Evolutionary conservation across 1,139 yeast genomes (phyloP), one percentile per base, ranked within the genome.

Genomic region (Nakaseomyces nivariensis): DNA sequence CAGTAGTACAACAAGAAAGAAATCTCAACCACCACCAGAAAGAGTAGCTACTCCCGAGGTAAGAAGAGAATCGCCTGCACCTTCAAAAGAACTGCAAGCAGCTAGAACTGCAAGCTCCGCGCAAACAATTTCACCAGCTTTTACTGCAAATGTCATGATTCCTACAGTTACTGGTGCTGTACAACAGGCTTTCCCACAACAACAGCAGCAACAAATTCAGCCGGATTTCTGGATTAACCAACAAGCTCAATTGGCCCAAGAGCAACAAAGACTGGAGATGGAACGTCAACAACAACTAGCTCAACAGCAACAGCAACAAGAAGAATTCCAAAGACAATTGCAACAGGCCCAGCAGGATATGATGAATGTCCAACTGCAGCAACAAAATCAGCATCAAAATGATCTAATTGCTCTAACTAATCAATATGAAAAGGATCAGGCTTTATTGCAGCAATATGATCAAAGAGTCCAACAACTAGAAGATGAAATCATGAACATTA

Each of bases 381-480:
- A 79, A 49, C 94, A 85, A 56, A 82, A 85, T 8, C 88, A 85
- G 61, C 88, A 90, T 37, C 76, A 88, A 54, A 82, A 88, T 58
- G 96, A 89, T 63, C 69, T 89, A 50, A 71, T 87, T 43, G 79
- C 82, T 62, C 73, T 88, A 56, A 79, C 83, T 56, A 86, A 83
- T 45, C 96, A 88, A 62, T 86, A 85, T 60, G 96, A 89, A 57
- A 87, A 83, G 60, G 96, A 87, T 63, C 96, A 88, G 66, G 73
- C 79, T 58, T 72, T 90, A 69, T 74, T 90, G 53, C 88, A 85
- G 64, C 96, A 89, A 64, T 90, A 90, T 64, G 97, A 90, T 63
- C 77, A 82, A 50, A 75, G 96, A 52, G 96, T 90, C 22, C 85
- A 85, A 65, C 78, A 84, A 43, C 76, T 90, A 57, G 97, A 90